Percentiles rank a stretch among this genome's conserved stretches.
Conservation (phyloP, 1,284 basidiomycete species). For the Apiotrichum siamense region DNA sequence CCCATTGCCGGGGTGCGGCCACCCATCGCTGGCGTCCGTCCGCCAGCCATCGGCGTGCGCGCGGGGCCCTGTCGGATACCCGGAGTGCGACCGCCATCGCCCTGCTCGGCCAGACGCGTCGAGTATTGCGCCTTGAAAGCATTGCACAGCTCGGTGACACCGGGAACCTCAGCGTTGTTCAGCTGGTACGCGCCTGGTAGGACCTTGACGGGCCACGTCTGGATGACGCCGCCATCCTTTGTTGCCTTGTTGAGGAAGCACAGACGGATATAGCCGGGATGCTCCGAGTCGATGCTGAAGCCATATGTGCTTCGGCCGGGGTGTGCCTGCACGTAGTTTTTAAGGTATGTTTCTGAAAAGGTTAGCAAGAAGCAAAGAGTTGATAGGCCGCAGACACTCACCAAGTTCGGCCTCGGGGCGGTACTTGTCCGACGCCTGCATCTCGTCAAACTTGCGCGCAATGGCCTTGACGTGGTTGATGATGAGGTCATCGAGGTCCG, state of each 20-base stretch:
- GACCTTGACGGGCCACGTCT: conserved; percentile 86
- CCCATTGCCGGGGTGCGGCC: conserved; percentile 61
- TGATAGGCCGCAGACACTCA: conserved; percentile 50
- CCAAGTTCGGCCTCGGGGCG: conserved; percentile 83
- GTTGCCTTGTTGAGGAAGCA: conserved; percentile 86
- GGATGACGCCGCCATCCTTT: conserved; percentile 54
- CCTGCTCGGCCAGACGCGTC: conserved; percentile 28
- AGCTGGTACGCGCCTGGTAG: conserved; percentile 84
- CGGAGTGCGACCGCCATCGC: conserved; percentile 66
- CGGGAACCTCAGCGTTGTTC: conserved; percentile 77
- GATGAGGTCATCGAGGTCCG: conserved; percentile 95
- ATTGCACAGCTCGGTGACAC: conserved; percentile 85
- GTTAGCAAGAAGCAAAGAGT: background rate
- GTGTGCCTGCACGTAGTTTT: conserved; percentile 86
- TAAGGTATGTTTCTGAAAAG: conserved; percentile 69
- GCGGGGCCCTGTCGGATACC: conserved; percentile 52
- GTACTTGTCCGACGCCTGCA: conserved; percentile 95
- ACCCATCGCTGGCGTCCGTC: conserved; percentile 67
- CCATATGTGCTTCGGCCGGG: conserved; percentile 93
- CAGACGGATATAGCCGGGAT: conserved; percentile 87
- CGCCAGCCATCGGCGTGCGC: conserved; percentile 51
- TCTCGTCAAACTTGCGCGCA: conserved; percentile 86
- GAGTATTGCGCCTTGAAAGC: conserved; percentile 83
- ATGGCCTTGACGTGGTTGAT: conserved; percentile 96
- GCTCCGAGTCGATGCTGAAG: conserved; percentile 83